Evolutionary conservation across 1,284 basidiomycete species (phyloP).

Genomic region (Moesziomyces aphidis): DNA sequence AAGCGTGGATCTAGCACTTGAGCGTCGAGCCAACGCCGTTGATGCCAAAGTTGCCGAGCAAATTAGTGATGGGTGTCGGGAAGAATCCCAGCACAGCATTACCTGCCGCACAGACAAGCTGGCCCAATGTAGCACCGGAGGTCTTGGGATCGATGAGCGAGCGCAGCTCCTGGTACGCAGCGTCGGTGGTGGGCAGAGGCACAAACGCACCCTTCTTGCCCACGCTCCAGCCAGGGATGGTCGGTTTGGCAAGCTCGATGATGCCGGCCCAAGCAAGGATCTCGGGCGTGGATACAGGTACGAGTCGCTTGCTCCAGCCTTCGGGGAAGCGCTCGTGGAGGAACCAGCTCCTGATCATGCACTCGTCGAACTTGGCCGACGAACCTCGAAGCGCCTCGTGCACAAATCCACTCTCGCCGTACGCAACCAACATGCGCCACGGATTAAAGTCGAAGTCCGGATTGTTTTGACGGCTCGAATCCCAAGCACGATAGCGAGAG

Average conservation of each 20-base stretch:
- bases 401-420: slow-evolving; percentile 37
- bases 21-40: slow-evolving; percentile 11
- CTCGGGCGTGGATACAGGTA: slow-evolving; percentile 33
- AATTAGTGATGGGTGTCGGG: slow-evolving; percentile 22
- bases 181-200: slow-evolving; percentile 26
- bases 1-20: not conserved
- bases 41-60: slow-evolving; percentile 21
- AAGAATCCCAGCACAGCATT: slow-evolving; percentile 29
- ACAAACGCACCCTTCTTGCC: slow-evolving; percentile 31
- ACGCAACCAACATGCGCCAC: slow-evolving; percentile 40
- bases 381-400: slow-evolving; percentile 36
- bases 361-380: slow-evolving; percentile 31
- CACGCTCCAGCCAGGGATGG: slow-evolving; percentile 32
- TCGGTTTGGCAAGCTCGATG: slow-evolving; percentile 19
- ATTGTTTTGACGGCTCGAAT: slow-evolving; percentile 13
- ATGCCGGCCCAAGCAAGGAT: slow-evolving; percentile 34
- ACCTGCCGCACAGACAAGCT: slow-evolving; percentile 24
- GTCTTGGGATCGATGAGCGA: slow-evolving; percentile 26
- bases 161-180: slow-evolving; percentile 14
- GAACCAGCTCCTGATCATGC: slow-evolving; percentile 38
- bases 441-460: slow-evolving; percentile 41
- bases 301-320: slow-evolving; percentile 27
- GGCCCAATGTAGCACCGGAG: slow-evolving; percentile 17
- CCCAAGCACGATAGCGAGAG: slow-evolving; percentile 33
- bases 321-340: slow-evolving; percentile 28